These are phyloP conservation scores for Penicillium ochrochloron DNA, from an alignment of 495 filamentous ascomycete species.

Conservation along the genomic window DNA sequence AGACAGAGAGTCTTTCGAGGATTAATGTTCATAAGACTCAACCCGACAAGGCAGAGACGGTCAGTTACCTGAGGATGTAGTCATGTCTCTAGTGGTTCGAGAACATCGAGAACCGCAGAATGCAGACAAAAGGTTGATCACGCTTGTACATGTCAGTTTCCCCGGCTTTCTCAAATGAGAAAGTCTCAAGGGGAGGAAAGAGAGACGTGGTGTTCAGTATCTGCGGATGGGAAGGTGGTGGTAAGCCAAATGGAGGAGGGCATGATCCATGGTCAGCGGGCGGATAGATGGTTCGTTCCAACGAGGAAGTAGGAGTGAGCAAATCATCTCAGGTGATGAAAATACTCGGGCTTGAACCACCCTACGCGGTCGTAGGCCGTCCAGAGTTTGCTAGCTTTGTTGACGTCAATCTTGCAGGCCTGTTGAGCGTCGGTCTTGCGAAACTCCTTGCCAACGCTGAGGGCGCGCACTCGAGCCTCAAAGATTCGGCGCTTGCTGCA, in stretches of 20 bases:
- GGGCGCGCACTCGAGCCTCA: conserved; percentile 69
- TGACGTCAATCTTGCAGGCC: conserved; percentile 97
- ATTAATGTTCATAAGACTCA: conserved; percentile 18
- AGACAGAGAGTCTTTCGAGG: conserved; percentile 17
- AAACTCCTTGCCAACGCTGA: conserved; percentile 80
- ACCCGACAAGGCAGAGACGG: background rate
- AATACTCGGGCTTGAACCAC: conserved; percentile 74
- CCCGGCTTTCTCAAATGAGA: background rate
- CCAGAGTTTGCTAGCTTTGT: conserved; percentile 97
- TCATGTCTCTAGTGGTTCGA: background rate
- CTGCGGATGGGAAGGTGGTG: background rate
- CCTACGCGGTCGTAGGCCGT: conserved; percentile 87
- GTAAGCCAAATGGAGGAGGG: background rate
- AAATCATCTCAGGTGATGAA: conserved; percentile 52
- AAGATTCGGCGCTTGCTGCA: conserved; percentile 97
- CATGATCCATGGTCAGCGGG: background rate
- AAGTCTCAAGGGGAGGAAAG: background rate
- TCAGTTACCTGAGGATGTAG: conserved; percentile 13
- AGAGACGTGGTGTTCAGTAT: background rate
- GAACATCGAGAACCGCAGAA: background rate
- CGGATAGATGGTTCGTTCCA: background rate
- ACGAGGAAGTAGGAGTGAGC: background rate
- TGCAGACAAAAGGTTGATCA: background rate
- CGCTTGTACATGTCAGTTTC: conserved; percentile 8
- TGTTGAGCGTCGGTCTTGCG: conserved; percentile 97